Evolutionary conservation across 177 flowering plant species (phyloP), one percentile per base, ranked within the genome.

Genomic region (Vitis hybrid): DNA sequence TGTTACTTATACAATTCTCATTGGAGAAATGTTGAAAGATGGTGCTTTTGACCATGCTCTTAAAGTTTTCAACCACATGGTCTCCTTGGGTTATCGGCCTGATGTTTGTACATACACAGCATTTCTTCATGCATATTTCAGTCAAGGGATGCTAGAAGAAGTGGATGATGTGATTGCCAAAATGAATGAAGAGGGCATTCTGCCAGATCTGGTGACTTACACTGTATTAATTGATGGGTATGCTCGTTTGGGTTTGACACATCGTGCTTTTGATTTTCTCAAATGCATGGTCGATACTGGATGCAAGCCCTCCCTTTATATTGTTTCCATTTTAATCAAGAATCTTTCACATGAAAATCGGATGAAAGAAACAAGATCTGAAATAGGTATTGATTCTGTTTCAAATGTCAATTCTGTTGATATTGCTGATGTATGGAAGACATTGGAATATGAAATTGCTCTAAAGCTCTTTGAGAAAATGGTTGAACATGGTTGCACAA

Each of bases 81-180:
- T 78, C 65, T 77, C 88, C 64, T 66, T 65, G 13, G 91, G 91
- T 46, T 73, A 59, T 65, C 70, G 76, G 67, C 95, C 95, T 65
- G 92, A 93, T 80, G 85, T 78, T 56, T 78, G 77, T 71, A 81
- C 80, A 52, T 89, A 91, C 67, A 93, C 94, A 70, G 69, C 83
- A 46, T 84, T 93, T 78, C 74, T 93, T 56, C 82, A 79, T 71
- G 80, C 93, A 30, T 85, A 80, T 71, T 85, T 86, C 76, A 53
- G 76, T 27, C 78, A 73, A 53, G 90, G 91, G 4, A 85, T 74
- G 63, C n/a, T 88, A 46, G 75, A 80, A 67, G 86, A 84, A 65
- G 93, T 90, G 48, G 95, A 93, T 74, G 68, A 80, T 35, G 5
- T 89, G 73, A 70, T 91, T 78, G 68, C 46, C 64, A 81, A 81